Evolutionary conservation across 371 early-diverging fungal genomes (phyloP).

Genomic region (Dichotomocladium elegans): DNA sequence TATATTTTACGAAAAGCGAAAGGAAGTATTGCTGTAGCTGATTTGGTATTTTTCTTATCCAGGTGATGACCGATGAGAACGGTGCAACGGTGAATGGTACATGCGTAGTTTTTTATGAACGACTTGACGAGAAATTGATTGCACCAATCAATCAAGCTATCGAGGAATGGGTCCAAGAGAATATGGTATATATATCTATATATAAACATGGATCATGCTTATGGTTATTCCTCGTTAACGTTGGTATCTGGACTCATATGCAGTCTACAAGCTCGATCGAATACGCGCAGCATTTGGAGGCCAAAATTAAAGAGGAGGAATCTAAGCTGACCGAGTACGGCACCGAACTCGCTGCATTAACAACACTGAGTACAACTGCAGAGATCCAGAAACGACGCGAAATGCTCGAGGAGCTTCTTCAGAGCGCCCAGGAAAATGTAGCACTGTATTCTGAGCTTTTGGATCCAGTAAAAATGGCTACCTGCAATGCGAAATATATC

Average conservation of each 20-base stretch:
- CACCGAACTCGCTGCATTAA: conserved; percentile 9
- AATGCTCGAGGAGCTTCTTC: conserved; percentile 34
- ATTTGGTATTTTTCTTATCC: not conserved
- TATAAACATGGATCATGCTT: not conserved
- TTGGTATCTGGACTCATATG: not conserved
- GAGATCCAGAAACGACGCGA: conserved; percentile 20
- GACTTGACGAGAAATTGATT: conserved; percentile 29
- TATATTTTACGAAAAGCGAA: too few relatives aligned
- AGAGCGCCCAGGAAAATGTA: conserved; percentile 66
- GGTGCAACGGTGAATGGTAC: conserved; percentile 71
- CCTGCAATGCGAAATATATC: conserved; percentile 53
- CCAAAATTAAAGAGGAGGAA: conserved; percentile 36
- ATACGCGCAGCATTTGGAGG: conserved; percentile 47
- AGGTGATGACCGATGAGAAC: conserved; percentile 68
- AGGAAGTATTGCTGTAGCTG: not conserved
- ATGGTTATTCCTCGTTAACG: too few relatives aligned
- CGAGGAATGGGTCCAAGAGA: conserved; percentile 46
- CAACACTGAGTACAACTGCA: conserved; percentile 14
- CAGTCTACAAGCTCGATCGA: conserved; percentile 52
- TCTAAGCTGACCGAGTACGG: conserved; percentile 15
- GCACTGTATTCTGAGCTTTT: conserved; percentile 62
- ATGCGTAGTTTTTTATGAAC: conserved; percentile 67
- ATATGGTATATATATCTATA: conserved; percentile 35
- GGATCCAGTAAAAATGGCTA: conserved; percentile 55
- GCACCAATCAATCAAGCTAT: conserved; percentile 47